Conservation (phyloP, 495 filamentous ascomycete species). For the Sabuloglossum arenarium region DNA sequence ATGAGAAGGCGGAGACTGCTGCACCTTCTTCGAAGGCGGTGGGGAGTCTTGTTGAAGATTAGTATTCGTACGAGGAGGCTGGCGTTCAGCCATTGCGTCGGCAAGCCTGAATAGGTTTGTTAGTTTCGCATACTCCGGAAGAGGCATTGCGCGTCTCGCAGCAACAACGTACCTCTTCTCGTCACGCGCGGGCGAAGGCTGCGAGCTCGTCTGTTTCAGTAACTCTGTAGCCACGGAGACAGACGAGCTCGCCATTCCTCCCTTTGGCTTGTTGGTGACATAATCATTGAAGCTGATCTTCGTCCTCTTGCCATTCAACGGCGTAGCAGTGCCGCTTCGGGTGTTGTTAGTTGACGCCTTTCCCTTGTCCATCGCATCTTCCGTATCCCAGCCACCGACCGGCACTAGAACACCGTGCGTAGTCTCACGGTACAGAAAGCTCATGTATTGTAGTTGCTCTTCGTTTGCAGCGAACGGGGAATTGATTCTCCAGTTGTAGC, state of each 20-base stretch:
- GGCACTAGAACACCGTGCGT: constrained; percentile 1
- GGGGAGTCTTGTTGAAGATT: not conserved
- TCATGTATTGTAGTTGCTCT: constrained; percentile 5
- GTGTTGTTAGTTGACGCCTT: not conserved
- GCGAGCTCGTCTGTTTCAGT: not conserved
- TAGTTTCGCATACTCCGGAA: not conserved
- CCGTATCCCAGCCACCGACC: constrained; percentile 3
- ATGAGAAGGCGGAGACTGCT: not conserved
- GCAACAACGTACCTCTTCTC: not conserved
- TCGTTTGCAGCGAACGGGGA: constrained; percentile 1
- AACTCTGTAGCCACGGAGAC: too few species aligned
- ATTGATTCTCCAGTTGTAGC: not conserved
- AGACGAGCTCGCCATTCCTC: not conserved
- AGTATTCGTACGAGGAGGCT: not conserved
- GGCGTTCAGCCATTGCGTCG: not conserved
- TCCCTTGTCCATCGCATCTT: not conserved
- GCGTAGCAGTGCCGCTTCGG: constrained; percentile 4
- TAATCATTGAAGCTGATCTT: constrained; percentile 5
- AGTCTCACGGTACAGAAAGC: constrained; percentile 4
- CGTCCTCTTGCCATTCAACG: not conserved
- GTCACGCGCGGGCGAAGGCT: not conserved
- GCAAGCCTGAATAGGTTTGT: not conserved
- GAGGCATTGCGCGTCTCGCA: not conserved
- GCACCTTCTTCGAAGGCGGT: not conserved
- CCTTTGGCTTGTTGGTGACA: constrained; percentile 5